Percentiles rank a stretch among this genome's conserved stretches.
These are phyloP conservation scores for Madurella fahalii DNA, from an alignment of 2,329 filamentous ascomycete species.

Conservation along the genomic window DNA sequence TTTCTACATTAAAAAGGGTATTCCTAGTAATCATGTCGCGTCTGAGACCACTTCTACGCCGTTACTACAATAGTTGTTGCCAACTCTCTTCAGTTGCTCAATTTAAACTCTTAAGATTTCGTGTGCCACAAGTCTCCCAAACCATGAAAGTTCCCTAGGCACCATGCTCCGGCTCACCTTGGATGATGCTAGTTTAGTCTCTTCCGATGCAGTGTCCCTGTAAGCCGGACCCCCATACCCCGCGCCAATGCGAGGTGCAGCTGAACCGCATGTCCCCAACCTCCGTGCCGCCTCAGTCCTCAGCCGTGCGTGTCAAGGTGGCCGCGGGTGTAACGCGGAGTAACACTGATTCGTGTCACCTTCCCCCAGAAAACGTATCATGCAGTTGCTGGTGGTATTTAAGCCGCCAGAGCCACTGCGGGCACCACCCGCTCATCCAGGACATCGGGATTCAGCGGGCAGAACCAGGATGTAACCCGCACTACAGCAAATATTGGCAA, in stretches of 20 bases:
- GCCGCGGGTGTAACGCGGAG: background rate
- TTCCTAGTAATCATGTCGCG: no score
- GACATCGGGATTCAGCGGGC: no score
- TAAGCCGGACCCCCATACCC: background rate
- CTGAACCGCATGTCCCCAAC: background rate
- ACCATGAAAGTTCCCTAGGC: background rate
- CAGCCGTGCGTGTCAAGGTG: background rate
- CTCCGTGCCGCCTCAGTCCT: background rate
- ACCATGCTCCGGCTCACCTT: background rate
- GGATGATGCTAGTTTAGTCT: background rate
- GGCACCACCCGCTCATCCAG: no score
- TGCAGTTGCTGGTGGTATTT: background rate
- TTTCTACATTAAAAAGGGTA: no score
- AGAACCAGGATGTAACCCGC: no score
- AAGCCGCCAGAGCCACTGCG: background rate
- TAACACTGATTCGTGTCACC: background rate
- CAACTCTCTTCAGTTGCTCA: no score
- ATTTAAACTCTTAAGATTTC: no score
- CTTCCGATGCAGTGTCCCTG: background rate
- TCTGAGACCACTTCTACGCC: no score
- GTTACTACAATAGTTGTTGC: no score
- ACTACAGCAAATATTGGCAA: no score
- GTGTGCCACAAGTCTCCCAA: no score
- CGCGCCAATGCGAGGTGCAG: background rate
- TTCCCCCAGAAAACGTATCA: background rate